These are phyloP conservation scores for Madurella mycetomatis DNA, from an alignment of 2,329 filamentous ascomycete genomes.

Conservation along the genomic window DNA sequence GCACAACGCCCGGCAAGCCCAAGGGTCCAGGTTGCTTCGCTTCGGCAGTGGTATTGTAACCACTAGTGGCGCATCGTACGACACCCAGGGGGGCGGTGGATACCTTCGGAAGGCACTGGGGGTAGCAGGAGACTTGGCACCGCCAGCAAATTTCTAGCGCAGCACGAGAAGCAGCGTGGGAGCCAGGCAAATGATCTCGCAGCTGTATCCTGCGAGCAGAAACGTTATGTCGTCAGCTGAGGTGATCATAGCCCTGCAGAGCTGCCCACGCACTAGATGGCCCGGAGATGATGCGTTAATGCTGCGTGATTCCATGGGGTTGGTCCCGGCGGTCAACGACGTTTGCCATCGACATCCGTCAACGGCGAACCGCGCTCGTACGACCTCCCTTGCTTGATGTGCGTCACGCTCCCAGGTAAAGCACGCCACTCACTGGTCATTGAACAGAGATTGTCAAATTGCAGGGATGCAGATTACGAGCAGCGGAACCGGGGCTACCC, in stretches of 20 bases:
- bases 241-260: neutral
- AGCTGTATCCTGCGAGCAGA: neutral
- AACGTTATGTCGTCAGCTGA: neutral
- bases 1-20: conserved; percentile 2
- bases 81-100: no score
- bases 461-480: no score
- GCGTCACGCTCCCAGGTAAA: no score
- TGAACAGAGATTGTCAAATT: no score
- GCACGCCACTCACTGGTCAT: no score
- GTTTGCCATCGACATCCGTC: neutral
- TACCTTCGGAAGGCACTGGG: no score
- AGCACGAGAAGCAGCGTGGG: neutral
- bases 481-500: no score
- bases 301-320: neutral
- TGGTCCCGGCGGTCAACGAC: neutral
- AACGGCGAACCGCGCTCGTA: no score
- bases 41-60: conserved; percentile 10
- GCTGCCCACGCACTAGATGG: neutral
- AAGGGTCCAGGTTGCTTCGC: neutral
- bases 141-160: neutral
- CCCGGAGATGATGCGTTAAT: neutral
- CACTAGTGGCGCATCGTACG: conserved; percentile 12
- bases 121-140: neutral
- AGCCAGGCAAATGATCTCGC: neutral
- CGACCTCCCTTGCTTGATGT: no score